Conservation (phyloP, 495 filamentous ascomycete genomes). For the Penicillium desertorum region DNA sequence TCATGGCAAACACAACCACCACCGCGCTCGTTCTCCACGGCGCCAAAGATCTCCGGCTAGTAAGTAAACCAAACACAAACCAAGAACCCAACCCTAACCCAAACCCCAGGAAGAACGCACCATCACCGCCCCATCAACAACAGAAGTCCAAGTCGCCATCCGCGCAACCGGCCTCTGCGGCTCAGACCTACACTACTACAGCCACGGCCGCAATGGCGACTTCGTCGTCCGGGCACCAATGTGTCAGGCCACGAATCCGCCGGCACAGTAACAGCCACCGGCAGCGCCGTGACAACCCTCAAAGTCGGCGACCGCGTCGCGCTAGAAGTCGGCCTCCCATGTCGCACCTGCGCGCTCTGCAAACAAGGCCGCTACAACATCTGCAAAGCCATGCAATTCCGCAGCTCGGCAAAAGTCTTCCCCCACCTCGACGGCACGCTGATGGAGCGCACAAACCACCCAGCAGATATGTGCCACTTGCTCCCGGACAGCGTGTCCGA, state of each 20-base stretch:
- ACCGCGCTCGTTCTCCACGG: constrained; percentile 70
- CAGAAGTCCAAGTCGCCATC: constrained; percentile 72
- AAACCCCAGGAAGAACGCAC: constrained; percentile 41
- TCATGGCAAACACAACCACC: constrained; percentile 33
- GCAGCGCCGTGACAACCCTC: constrained; percentile 43
- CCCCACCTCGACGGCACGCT: constrained; percentile 82
- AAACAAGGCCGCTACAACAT: constrained; percentile 76
- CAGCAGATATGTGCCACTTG: constrained; percentile 53
- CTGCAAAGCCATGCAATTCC: constrained; percentile 75
- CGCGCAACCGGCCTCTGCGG: constrained; percentile 78
- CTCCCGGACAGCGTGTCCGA: constrained; percentile 63
- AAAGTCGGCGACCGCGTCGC: constrained; percentile 72
- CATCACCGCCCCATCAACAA: constrained; percentile 43
- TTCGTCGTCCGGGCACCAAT: constrained; percentile 71
- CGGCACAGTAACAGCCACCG: constrained; percentile 65
- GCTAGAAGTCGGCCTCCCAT: constrained; percentile 82
- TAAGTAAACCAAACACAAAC: constrained; percentile 35
- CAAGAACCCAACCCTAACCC: constrained; percentile 6
- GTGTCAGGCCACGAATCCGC: constrained; percentile 76
- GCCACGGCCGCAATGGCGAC: constrained; percentile 79
- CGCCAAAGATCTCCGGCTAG: constrained; percentile 64
- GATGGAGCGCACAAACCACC: constrained; percentile 76
- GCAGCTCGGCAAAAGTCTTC: constrained; percentile 73
- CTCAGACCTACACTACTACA: constrained; percentile 84
- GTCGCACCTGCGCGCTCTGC: constrained; percentile 66